Evolutionary conservation across 306 rosid species (phyloP), one percentile per base, ranked within the genome.

Genomic region (Prunus mongolica): DNA sequence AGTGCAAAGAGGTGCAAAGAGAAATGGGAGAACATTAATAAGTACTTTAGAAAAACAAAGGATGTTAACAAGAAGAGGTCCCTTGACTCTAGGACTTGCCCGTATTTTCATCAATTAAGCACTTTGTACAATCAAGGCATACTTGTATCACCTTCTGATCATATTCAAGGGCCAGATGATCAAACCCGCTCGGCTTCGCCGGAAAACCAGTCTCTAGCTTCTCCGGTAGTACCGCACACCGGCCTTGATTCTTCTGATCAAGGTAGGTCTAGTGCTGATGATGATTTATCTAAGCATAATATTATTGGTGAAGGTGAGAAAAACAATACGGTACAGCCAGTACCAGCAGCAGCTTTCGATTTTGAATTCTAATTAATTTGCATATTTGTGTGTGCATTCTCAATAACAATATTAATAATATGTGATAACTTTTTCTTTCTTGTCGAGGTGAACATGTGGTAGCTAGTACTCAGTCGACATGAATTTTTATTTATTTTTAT

Each of bases 11-110:
- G 97, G 67, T 93, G 98, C 76, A 93, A 93, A 55, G 98, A 93
- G 72, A 93, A 93, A 52, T 93, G 97, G 98, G 98, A 93, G 81
- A 93, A 93, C 81, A 91, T 93, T 54, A 93, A 91, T 72, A 93
- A 93, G 81, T 93, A 93, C 84, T 91, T 90, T 56, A 91, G 96
- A 45, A 93, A 93, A 76, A 93, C 98, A 2, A 93, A 88, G 68
- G 86, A 91, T 72, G 81, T 69, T 15, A 83, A 82, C 63, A 93
- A 86, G 86, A 93, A 90, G 76, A 91, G 98, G 88, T 86, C 97
- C 2, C 28, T 87, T 49, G 92, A 91, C 18, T 91, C 97, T 5
- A 90, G 97, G 81, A 93, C 98, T 4, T 93, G 98, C 75, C 98
- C 98, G 30, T 93, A 93, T 82, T 93, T 91, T 70, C 89, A 90